Conservation (phyloP, 176 grass and related monocot species). For the Areca catechu region DNA sequence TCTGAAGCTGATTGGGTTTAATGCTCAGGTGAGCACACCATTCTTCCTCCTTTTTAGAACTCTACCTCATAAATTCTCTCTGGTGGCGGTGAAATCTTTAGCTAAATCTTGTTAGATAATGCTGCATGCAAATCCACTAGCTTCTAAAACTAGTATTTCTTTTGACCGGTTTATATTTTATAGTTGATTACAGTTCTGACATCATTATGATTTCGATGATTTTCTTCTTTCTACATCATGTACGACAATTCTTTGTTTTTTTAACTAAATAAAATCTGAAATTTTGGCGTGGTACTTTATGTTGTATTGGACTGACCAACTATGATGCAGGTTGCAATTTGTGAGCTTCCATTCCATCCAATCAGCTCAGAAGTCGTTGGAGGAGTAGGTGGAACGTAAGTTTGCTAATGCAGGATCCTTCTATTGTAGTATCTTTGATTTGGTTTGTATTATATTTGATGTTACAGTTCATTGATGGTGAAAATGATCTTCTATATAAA, state of each 20-base stretch:
- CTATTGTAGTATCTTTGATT: not conserved
- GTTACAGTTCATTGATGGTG: not conserved
- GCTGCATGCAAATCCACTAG: no score
- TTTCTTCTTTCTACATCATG: no score
- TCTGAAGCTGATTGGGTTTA: no score
- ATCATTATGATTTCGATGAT: no score
- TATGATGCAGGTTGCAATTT: constrained; percentile 60
- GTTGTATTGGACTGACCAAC: not conserved
- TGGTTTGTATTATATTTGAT: constrained; percentile 2
- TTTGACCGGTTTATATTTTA: no score
- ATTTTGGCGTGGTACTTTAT: not conserved
- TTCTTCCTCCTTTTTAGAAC: no score
- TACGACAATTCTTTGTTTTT: not conserved
- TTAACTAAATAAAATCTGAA: not conserved
- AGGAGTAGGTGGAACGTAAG: constrained; percentile 88
- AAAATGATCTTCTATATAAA: not conserved
- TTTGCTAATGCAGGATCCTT: not conserved
- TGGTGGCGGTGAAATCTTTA: no score
- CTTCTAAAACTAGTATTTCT: no score
- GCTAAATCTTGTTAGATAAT: no score
- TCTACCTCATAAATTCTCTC: no score
- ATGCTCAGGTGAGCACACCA: no score
- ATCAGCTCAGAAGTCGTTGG: constrained; percentile 79
- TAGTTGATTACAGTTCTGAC: no score
- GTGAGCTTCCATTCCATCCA: constrained; percentile 95